phyloP scores from a whole-genome alignment of 306 rosid species.

The Hippophae tibetana region DNA sequence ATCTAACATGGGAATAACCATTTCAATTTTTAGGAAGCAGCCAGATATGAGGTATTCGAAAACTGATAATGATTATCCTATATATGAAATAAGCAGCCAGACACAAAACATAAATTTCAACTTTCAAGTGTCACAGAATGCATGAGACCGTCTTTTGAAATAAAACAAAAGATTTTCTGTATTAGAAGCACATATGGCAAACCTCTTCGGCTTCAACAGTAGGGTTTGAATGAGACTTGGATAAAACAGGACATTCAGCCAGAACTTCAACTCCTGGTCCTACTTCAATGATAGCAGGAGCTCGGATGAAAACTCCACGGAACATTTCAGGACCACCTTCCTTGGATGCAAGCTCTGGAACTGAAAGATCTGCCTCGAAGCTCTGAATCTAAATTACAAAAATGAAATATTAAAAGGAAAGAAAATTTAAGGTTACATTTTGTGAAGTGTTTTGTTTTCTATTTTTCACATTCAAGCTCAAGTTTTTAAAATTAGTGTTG shows the following conservation, averaged over 20 bases:
- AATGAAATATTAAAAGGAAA: not conserved
- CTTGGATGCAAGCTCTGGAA: constrained; percentile 55
- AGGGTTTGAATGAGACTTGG: constrained; percentile 28
- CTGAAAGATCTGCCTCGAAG: constrained; percentile 71
- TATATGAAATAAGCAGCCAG: too few relatives aligned
- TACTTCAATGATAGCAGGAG: constrained; percentile 86
- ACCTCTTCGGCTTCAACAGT: constrained; percentile 47
- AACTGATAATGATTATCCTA: too few relatives aligned
- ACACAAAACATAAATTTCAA: too few relatives aligned
- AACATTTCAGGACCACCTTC: constrained; percentile 92
- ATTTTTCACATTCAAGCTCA: too few relatives aligned
- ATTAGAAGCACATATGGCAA: constrained; percentile 11
- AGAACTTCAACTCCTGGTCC: constrained; percentile 89
- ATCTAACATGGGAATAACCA: too few relatives aligned
- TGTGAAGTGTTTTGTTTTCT: too few relatives aligned
- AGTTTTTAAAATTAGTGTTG: too few relatives aligned
- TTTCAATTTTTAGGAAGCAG: too few relatives aligned
- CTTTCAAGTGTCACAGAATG: too few relatives aligned
- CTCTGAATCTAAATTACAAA: constrained; percentile 56
- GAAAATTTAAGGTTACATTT: not conserved
- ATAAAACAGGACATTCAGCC: constrained; percentile 53
- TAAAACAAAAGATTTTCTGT: not conserved
- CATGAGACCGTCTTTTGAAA: too few relatives aligned
- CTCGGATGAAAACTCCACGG: constrained; percentile 87
- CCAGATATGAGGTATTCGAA: too few relatives aligned